Evolutionary conservation across 495 filamentous ascomycete genomes (phyloP).

Genomic region (Aspergillus egyptiacus): DNA sequence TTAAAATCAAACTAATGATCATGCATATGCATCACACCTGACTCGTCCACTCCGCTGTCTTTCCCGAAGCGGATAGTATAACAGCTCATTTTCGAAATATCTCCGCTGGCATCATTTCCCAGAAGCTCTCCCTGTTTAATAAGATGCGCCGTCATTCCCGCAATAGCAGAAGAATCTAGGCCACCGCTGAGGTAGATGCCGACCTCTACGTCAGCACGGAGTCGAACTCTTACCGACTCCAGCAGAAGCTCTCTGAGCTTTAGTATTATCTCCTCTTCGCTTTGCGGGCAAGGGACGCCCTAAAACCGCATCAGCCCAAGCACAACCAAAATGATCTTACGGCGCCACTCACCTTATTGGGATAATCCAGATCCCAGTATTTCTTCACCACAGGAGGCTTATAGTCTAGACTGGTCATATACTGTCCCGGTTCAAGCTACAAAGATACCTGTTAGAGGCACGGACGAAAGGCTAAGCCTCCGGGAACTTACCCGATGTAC

Average conservation of each 20-base stretch:
- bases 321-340: not conserved
- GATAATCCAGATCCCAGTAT: conserved; percentile 47
- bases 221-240: conserved; percentile 41
- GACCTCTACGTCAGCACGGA: conserved; percentile 49
- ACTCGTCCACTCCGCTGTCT: conserved; percentile 41
- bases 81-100: conserved; percentile 31
- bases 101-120: conserved; percentile 25
- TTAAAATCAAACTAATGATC: too few species aligned
- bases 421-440: conserved; percentile 19
- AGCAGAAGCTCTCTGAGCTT: conserved; percentile 39
- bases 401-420: conserved; percentile 18
- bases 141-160: conserved; percentile 47
- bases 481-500: conserved; percentile 25
- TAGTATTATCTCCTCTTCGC: conserved; percentile 40
- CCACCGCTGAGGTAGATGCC: conserved; percentile 50
- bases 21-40: conserved; percentile 23
- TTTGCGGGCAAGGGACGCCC: conserved; percentile 21
- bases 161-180: conserved; percentile 46
- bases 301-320: not conserved
- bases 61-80: conserved; percentile 46
- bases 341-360: conserved; percentile 33
- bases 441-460: conserved; percentile 18
- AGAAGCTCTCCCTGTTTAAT: conserved; percentile 33
- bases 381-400: conserved; percentile 23
- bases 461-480: conserved; percentile 15